These are phyloP conservation scores for Trametes meyenii DNA, from an alignment of 768 basidiomycete species.

Conservation along the genomic window DNA sequence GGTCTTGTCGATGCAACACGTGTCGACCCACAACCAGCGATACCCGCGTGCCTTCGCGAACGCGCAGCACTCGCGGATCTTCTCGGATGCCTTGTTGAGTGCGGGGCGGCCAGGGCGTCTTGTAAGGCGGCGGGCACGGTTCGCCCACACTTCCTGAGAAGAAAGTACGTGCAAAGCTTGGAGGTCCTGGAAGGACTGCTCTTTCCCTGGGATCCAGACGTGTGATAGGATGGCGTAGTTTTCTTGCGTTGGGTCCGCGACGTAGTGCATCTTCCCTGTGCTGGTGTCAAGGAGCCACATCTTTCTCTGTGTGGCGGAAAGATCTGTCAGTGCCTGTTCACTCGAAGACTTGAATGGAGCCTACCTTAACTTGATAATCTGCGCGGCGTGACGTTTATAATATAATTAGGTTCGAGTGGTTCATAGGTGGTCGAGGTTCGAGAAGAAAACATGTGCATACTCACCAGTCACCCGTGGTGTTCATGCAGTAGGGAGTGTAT, in stretches of 20 bases:
- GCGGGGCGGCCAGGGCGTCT: background rate
- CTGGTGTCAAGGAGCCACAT: slow-evolving; percentile 10
- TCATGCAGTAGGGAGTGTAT: background rate
- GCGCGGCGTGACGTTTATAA: no score
- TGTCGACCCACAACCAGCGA: slow-evolving; percentile 13
- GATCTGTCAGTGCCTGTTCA: background rate
- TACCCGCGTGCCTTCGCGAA: slow-evolving; percentile 2
- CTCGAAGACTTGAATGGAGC: background rate
- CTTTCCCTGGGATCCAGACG: slow-evolving; percentile 15
- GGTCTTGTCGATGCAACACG: slow-evolving; percentile 24
- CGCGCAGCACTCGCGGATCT: slow-evolving; percentile 15
- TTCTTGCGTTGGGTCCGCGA: slow-evolving; percentile 1
- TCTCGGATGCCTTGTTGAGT: background rate
- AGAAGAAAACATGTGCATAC: background rate
- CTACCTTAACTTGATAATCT: no score
- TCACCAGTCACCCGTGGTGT: background rate
- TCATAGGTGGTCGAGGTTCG: no score
- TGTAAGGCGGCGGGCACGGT: background rate
- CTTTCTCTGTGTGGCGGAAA: background rate
- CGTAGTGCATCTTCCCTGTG: slow-evolving; percentile 4
- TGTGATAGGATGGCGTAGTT: slow-evolving; percentile 22
- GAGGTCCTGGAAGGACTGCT: slow-evolving; percentile 16
- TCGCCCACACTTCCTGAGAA: background rate
- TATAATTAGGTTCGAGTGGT: no score
- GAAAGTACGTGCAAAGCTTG: slow-evolving; percentile 6